Evolutionary conservation across 768 basidiomycete genomes (phyloP).

Genomic region (Suillus lakei): DNA sequence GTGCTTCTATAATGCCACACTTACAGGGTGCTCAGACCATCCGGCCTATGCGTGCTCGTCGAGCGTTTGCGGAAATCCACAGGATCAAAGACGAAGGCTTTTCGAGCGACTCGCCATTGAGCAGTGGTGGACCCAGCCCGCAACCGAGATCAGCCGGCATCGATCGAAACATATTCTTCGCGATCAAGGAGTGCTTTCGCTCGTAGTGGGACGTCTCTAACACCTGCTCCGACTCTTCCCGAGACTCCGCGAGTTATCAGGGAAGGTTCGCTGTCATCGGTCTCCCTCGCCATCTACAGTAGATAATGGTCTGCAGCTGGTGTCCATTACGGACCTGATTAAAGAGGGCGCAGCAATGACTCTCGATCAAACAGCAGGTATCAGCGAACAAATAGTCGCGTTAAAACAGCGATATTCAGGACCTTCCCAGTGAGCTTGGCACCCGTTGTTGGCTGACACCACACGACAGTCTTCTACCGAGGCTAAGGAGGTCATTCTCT

Average conservation of each 20-base stretch:
- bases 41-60: constrained; percentile 14
- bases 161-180: constrained; percentile 16
- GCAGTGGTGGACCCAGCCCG: not conserved
- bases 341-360: constrained; percentile 40
- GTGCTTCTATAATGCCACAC: constrained; percentile 21
- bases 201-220: constrained; percentile 1
- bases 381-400: constrained; percentile 39
- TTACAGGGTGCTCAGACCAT: constrained; percentile 28
- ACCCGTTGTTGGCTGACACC: constrained; percentile 15
- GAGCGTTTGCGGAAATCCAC: constrained; percentile 29
- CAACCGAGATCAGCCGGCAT: constrained; percentile 1
- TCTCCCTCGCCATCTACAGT: constrained; percentile 15
- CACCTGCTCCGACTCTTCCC: not conserved
- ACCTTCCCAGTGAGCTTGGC: constrained; percentile 33
- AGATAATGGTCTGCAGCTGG: constrained; percentile 24
- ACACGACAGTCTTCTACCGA: not conserved
- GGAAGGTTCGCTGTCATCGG: constrained; percentile 22
- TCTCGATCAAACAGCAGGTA: constrained; percentile 39
- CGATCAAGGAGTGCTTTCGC: constrained; percentile 28
- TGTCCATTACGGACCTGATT: constrained; percentile 37
- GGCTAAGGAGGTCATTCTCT: constrained; percentile 5
- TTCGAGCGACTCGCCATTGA: constrained; percentile 4
- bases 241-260: constrained; percentile 6
- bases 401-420: constrained; percentile 35
- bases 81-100: constrained; percentile 21